These are phyloP conservation scores for Crepidotus sp. DNA, from an alignment of 1,284 basidiomycete genomes.

Conservation along the genomic window DNA sequence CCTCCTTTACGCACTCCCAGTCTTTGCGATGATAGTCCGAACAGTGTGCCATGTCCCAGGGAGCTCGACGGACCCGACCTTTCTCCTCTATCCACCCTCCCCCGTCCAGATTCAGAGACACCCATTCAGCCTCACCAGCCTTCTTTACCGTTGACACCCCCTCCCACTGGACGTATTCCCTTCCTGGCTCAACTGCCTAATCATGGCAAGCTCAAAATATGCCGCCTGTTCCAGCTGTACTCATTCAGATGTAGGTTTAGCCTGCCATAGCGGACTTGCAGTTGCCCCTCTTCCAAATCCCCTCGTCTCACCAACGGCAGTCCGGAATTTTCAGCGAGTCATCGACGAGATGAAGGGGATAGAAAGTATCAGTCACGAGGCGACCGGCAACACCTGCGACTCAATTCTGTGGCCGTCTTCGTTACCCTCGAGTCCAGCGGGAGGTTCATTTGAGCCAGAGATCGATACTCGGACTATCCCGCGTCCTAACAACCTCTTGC, in stretches of 20 bases:
- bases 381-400: not conserved
- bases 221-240: not conserved
- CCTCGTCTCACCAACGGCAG: slow-evolving; percentile 13
- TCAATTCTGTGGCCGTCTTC: slow-evolving; percentile 5
- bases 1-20: slow-evolving; percentile 20
- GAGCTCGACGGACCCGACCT: not conserved
- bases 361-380: not conserved
- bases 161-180: slow-evolving; percentile 13
- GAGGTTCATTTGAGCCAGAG: slow-evolving; percentile 1
- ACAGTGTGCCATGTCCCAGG: not conserved
- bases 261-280: not conserved
- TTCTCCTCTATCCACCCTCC: not conserved
- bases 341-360: slow-evolving; percentile 19
- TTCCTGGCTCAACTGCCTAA: slow-evolving; percentile 7
- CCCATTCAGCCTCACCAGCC: slow-evolving; percentile 1
- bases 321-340: slow-evolving; percentile 16
- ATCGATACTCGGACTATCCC: not conserved
- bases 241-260: not conserved
- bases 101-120: not conserved
- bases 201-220: not conserved
- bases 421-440: slow-evolving; percentile 1
- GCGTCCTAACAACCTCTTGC: not conserved
- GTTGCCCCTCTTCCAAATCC: not conserved
- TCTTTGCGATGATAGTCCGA: slow-evolving; percentile 10
- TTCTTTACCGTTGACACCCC: slow-evolving; percentile 15